phyloP scores from a whole-genome alignment of 768 basidiomycete genomes.

The Multifurca ochricompacta region DNA sequence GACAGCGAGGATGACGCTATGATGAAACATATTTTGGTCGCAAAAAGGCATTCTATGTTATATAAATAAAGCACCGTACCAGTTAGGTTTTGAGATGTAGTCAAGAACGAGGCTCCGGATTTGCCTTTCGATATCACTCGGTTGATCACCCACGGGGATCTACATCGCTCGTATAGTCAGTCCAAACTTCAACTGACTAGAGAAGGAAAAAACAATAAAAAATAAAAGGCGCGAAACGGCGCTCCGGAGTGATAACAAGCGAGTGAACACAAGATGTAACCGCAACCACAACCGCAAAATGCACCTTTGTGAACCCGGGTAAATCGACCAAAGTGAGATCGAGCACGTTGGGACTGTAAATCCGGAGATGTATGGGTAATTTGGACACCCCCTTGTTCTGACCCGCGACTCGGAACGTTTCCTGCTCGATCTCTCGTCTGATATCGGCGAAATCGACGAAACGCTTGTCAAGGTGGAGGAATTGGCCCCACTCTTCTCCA shows the following conservation, averaged over 20 bases:
- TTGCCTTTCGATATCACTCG: conserved; percentile 95
- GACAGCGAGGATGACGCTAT: conserved; percentile 90
- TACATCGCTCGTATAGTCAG: no score
- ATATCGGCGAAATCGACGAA: conserved; percentile 97
- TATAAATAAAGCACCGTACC: no score
- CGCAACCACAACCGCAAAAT: no score
- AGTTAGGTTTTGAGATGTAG: conserved; percentile 94
- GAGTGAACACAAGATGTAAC: no score
- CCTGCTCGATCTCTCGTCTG: conserved; percentile 93
- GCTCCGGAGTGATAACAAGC: not conserved
- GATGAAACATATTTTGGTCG: no score
- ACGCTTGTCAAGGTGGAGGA: conserved; percentile 91
- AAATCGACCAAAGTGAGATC: conserved; percentile 95
- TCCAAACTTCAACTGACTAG: no score
- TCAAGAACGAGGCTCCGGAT: conserved; percentile 92
- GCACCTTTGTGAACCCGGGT: conserved; percentile 91
- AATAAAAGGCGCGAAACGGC: not conserved
- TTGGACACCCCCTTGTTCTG: conserved; percentile 99
- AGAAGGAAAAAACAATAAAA: not conserved
- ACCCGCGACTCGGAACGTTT: conserved; percentile 94
- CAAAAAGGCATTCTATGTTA: no score
- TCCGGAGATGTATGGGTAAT: conserved; percentile 88
- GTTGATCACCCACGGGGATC: conserved; percentile 96
- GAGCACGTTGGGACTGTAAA: conserved; percentile 92
- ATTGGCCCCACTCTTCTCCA: conserved; percentile 91